Evolutionary conservation across 78 protist genomes (phyloP).

Genomic region (Dictyostelium capitatum): DNA sequence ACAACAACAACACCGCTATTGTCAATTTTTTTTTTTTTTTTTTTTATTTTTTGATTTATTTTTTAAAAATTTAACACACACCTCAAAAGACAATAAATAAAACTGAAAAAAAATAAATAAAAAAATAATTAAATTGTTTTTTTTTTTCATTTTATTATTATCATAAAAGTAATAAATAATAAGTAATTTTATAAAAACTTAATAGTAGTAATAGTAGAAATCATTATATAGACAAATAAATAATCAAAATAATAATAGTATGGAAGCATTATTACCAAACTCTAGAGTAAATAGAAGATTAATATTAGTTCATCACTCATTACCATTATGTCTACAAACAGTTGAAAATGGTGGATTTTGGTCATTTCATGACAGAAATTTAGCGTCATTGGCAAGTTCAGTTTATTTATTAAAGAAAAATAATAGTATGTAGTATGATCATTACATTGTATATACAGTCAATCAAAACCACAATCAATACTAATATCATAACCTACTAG

Average conservation of each 20-base stretch:
- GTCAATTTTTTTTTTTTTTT: too few species aligned
- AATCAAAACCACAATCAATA: too few species aligned
- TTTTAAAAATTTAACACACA: too few species aligned
- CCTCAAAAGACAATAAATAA: background rate
- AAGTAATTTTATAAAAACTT: background rate
- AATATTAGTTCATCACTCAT: constrained; percentile 36
- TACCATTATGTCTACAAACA: constrained; percentile 44
- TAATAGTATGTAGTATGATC: constrained; percentile 27
- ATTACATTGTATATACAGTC: too few species aligned
- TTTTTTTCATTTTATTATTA: too few species aligned
- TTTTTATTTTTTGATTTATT: too few species aligned
- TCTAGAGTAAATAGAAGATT: constrained; percentile 2
- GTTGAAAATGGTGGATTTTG: constrained; percentile 35
- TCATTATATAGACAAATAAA: background rate
- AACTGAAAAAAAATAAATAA: background rate
- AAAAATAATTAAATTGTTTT: too few species aligned
- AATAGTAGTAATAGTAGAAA: background rate
- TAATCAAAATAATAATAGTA: background rate
- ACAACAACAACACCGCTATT: too few species aligned
- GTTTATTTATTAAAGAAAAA: constrained; percentile 35
- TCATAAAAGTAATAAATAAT: background rate
- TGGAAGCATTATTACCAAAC: constrained; percentile 30
- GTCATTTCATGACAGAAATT: constrained; percentile 66
- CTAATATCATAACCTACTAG: too few species aligned
- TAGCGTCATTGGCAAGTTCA: constrained; percentile 41